Evolutionary conservation across 371 early-diverging fungal species (phyloP).

Genomic region (Phascolomyces articulosus): DNA sequence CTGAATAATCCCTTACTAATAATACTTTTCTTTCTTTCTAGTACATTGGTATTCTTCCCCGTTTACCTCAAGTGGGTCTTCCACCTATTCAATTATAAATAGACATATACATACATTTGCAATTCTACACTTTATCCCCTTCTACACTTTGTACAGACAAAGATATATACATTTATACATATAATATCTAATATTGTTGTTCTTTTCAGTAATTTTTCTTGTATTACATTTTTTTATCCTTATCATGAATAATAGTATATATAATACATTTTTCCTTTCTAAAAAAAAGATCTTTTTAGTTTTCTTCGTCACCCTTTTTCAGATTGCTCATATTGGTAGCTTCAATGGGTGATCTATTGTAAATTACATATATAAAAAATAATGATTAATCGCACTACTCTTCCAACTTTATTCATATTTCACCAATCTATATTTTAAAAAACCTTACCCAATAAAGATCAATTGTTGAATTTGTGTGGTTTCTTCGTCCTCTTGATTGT

Average conservation of each 20-base stretch:
- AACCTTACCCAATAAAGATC: constrained; percentile 76
- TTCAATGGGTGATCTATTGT: constrained; percentile 20
- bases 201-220: background rate
- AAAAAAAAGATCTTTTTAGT: constrained; percentile 18
- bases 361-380: no score
- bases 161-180: background rate
- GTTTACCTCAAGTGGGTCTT: constrained; percentile 23
- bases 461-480: constrained; percentile 80
- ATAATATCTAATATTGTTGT: background rate
- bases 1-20: no score
- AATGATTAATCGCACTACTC: no score
- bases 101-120: no score
- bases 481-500: constrained; percentile 85
- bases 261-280: background rate
- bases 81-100: constrained; percentile 16
- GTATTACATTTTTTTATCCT: background rate
- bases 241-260: constrained; percentile 1
- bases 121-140: no score
- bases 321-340: constrained; percentile 54
- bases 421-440: background rate
- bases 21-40: no score
- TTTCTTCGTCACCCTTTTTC: constrained; percentile 42
- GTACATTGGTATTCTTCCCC: constrained; percentile 47
- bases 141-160: no score
- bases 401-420: no score